These are phyloP conservation scores for Termitomyces titanicus DNA, from an alignment of 768 basidiomycete species.

Conservation along the genomic window DNA sequence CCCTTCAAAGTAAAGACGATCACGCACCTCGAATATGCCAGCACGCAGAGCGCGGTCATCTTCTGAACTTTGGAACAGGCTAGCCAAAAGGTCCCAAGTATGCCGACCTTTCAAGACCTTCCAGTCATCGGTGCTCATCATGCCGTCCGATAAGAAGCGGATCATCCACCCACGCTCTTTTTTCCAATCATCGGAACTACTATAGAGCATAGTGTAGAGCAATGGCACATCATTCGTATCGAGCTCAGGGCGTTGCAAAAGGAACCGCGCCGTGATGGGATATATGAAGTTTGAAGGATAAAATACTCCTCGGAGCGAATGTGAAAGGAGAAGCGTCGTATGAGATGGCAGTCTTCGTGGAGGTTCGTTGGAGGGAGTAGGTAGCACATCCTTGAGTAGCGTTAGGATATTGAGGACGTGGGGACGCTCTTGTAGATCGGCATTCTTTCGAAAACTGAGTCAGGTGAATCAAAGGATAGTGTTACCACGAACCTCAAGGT, in stretches of 20 bases:
- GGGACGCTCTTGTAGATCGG: conserved; percentile 73
- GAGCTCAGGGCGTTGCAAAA: conserved; percentile 83
- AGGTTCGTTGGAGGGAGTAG: conserved; percentile 33
- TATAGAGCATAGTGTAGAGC: conserved; percentile 87
- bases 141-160: conserved; percentile 76
- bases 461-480: background rate
- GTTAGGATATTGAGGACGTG: conserved; percentile 72
- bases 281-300: conserved; percentile 89
- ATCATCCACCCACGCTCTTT: conserved; percentile 91
- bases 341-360: conserved; percentile 69
- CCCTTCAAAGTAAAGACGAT: background rate
- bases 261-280: conserved; percentile 80
- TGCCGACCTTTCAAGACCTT: conserved; percentile 72
- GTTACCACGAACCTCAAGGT: conserved; percentile 52
- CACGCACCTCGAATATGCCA: conserved; percentile 64
- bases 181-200: conserved; percentile 75
- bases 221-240: conserved; percentile 86
- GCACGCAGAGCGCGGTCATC: conserved; percentile 49
- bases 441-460: conserved; percentile 29
- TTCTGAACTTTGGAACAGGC: conserved; percentile 67
- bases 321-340: conserved; percentile 76
- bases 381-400: conserved; percentile 56
- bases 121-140: conserved; percentile 78
- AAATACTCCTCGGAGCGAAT: conserved; percentile 79
- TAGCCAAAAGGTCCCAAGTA: conserved; percentile 86